These are phyloP conservation scores for Thalassiosira sp. DNA, from an alignment of 352 stramenopile species.

Conservation along the genomic window DNA sequence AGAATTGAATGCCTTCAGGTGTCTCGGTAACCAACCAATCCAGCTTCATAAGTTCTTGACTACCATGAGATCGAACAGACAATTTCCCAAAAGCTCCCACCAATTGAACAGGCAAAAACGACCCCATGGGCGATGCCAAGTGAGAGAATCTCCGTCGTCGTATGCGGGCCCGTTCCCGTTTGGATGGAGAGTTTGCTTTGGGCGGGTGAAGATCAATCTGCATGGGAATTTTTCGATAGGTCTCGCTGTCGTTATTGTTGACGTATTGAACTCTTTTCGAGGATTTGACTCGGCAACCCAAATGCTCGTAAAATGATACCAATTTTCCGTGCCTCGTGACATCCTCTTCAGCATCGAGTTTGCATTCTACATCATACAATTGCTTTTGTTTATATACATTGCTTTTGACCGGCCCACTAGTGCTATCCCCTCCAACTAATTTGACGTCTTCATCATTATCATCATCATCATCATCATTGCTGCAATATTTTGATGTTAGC, in stretches of 20 bases:
- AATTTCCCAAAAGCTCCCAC: slow-evolving; percentile 38
- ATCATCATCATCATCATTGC: slow-evolving; percentile 32
- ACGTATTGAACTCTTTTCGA: slow-evolving; percentile 59
- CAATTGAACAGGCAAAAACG: slow-evolving; percentile 43
- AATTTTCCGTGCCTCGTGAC: slow-evolving; percentile 58
- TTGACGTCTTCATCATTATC: slow-evolving; percentile 18
- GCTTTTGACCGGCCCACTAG: neutral
- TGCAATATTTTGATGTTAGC: slow-evolving; percentile 47
- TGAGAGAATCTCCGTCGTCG: slow-evolving; percentile 18
- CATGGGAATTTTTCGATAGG: slow-evolving; percentile 72
- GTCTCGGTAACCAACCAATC: slow-evolving; percentile 56
- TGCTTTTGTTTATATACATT: slow-evolving; percentile 18
- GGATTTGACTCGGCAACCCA: slow-evolving; percentile 55
- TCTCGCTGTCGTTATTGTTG: slow-evolving; percentile 71
- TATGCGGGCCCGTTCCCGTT: slow-evolving; percentile 1
- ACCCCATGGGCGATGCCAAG: slow-evolving; percentile 18
- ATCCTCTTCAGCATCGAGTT: slow-evolving; percentile 72
- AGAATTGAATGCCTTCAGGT: slow-evolving; percentile 49
- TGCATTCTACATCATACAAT: slow-evolving; percentile 49
- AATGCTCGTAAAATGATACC: slow-evolving; percentile 49
- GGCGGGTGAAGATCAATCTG: slow-evolving; percentile 37
- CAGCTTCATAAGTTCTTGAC: slow-evolving; percentile 14
- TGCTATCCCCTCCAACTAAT: neutral
- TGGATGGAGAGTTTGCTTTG: neutral
- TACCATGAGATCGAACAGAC: slow-evolving; percentile 7